Percentiles rank a stretch among this genome's conserved stretches.
Evolutionary conservation across 208 protist species (phyloP).

Genomic region (Wallacemonas collosoma): DNA sequence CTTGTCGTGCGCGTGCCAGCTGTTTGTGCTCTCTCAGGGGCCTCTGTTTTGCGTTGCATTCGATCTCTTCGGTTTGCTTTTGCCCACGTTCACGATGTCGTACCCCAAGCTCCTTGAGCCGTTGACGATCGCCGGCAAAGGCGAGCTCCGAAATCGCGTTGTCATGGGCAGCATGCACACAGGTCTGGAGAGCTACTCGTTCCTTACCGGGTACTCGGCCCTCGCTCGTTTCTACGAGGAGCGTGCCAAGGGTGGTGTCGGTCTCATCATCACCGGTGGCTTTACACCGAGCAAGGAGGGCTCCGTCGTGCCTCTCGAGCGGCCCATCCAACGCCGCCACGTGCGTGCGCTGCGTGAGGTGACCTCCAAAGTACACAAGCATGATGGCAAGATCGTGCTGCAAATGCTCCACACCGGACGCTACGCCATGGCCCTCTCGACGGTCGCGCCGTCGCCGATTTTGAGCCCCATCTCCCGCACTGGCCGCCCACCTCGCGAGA

Average conservation of each 20-base stretch:
- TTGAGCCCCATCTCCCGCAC: conserved; percentile 43
- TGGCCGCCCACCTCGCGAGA: conserved; percentile 41
- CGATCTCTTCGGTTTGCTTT: too few relatives aligned
- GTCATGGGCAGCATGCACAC: conserved; percentile 93
- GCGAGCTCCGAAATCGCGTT: conserved; percentile 76
- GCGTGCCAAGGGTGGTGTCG: conserved; percentile 64
- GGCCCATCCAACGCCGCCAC: conserved; percentile 32
- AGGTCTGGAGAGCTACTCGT: conserved; percentile 49
- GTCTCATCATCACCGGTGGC: conserved; percentile 77
- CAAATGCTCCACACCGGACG: conserved; percentile 86
- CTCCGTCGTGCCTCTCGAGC: conserved; percentile 52
- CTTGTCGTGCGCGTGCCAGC: too few relatives aligned
- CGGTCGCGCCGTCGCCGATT: conserved; percentile 60
- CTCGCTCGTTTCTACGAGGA: conserved; percentile 63
- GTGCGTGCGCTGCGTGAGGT: conserved; percentile 47
- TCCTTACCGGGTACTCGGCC: conserved; percentile 20
- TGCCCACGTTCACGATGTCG: conserved; percentile 16
- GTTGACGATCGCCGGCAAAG: conserved; percentile 68
- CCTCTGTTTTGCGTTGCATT: too few relatives aligned
- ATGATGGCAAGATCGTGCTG: conserved; percentile 82
- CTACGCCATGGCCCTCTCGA: conserved; percentile 54
- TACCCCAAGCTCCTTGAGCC: conserved; percentile 58
- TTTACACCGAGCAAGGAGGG: conserved; percentile 73
- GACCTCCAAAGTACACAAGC: conserved; percentile 69
- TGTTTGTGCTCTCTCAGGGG: too few relatives aligned